A percentile compares a stretch with the other conserved stretches of the same genome.
phyloP scores from a whole-genome alignment of 1,139 yeast genomes.

The Yamadazyma dendronema region DNA sequence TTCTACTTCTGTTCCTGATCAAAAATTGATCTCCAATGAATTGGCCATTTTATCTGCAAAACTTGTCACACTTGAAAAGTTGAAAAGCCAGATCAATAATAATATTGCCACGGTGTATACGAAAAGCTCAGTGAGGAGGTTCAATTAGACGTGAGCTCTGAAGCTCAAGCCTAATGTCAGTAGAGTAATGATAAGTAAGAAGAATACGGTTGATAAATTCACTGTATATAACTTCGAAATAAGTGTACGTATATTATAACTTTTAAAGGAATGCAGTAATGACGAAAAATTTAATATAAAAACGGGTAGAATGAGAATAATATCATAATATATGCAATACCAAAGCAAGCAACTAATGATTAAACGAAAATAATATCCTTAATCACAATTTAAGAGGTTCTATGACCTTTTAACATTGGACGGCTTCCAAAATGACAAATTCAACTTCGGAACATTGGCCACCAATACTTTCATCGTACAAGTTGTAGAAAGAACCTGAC shows the following conservation, averaged over 20 bases:
- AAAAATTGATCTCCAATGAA: constrained; percentile 24
- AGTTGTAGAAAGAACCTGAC: constrained; percentile 45
- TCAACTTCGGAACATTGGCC: constrained; percentile 38
- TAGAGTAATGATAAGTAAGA: no score
- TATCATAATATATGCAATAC: constrained; percentile 1
- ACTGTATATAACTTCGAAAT: no score
- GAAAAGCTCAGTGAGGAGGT: neutral
- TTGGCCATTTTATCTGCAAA: constrained; percentile 32
- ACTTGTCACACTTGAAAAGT: constrained; percentile 22
- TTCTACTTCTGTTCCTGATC: constrained; percentile 2
- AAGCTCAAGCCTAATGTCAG: no score
- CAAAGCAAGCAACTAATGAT: neutral
- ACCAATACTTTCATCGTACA: constrained; percentile 40
- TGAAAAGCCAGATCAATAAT: constrained; percentile 20
- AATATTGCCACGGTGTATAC: constrained; percentile 4
- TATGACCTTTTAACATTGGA: constrained; percentile 25
- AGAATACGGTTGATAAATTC: no score
- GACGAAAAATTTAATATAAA: constrained; percentile 1
- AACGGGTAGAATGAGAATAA: neutral
- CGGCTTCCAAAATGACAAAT: constrained; percentile 34
- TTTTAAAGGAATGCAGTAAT: constrained; percentile 2
- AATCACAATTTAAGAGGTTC: constrained; percentile 3
- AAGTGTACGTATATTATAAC: no score
- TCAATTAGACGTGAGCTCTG: neutral
- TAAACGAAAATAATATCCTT: constrained; percentile 2